Percentiles rank a stretch among this genome's conserved stretches.
Conservation (phyloP, 179 eudicot species). For the Vitellaria paradoxa region DNA sequence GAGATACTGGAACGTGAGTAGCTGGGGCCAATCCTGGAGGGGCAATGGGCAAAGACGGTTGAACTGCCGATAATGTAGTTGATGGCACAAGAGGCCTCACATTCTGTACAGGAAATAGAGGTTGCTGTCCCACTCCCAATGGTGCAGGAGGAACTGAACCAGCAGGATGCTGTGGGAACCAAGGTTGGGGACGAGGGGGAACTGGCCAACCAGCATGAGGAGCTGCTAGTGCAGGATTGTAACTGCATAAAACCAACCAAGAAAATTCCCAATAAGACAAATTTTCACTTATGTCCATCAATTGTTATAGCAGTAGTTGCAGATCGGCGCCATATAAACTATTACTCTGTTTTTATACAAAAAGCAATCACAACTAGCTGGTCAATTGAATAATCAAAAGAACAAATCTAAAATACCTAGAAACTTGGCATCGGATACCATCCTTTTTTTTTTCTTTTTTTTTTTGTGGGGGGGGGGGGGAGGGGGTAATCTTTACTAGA, state of each 20-base stretch:
- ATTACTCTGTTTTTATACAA: background rate
- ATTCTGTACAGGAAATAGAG: conserved; percentile 84
- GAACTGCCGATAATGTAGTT: conserved; percentile 44
- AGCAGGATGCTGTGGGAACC: conserved; percentile 75
- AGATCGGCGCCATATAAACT: background rate
- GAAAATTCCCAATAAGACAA: conserved; percentile 20
- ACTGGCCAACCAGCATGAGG: conserved; percentile 73
- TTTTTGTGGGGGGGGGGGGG: too few species aligned
- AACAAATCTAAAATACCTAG: background rate
- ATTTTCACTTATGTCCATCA: background rate
- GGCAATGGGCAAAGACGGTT: conserved; percentile 46
- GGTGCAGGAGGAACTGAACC: conserved; percentile 62
- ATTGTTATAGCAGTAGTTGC: background rate
- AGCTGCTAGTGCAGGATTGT: conserved; percentile 55
- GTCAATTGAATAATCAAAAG: background rate
- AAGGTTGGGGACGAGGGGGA: conserved; percentile 79
- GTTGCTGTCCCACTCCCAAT: conserved; percentile 65
- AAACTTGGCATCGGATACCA: background rate
- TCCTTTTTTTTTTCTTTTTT: too few species aligned
- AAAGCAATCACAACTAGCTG: conserved; percentile 1
- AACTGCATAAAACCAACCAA: conserved; percentile 43
- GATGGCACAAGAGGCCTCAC: conserved; percentile 49
- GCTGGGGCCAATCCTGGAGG: conserved; percentile 46
- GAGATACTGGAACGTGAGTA: conserved; percentile 68
- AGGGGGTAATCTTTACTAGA: too few species aligned